phyloP scores from a whole-genome alignment of 164 flowering plant species.

The Tetracentron sinense region DNA sequence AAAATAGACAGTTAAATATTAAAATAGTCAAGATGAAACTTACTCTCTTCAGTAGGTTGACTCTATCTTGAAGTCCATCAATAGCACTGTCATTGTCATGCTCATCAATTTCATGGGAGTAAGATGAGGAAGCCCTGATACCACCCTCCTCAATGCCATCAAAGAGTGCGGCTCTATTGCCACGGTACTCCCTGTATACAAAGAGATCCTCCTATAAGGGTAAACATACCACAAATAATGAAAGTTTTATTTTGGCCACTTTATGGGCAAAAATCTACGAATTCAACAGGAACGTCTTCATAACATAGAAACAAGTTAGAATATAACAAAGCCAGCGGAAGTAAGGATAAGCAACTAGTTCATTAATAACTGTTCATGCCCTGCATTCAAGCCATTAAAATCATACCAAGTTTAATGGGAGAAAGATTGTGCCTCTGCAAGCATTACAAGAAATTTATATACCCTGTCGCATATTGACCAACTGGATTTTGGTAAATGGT shows the following conservation, averaged over 20 bases:
- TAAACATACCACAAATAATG: no score
- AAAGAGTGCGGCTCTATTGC: conserved; percentile 61
- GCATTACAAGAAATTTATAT: no score
- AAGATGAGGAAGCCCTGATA: conserved; percentile 74
- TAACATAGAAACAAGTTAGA: no score
- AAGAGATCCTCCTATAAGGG: conserved; percentile 1
- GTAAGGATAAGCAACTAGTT: no score
- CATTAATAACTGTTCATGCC: no score
- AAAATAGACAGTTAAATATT: not conserved
- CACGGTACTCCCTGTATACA: conserved; percentile 55
- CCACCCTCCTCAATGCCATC: conserved; percentile 98
- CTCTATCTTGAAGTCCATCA: conserved; percentile 73
- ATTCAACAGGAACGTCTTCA: not conserved
- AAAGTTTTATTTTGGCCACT: not conserved
- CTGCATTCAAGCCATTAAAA: no score
- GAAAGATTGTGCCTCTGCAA: no score
- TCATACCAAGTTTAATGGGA: no score
- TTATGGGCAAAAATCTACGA: not conserved
- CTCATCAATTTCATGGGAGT: conserved; percentile 64
- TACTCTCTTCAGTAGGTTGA: conserved; percentile 70
- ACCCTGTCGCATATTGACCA: no score
- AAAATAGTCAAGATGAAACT: conserved; percentile 18
- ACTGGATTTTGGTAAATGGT: no score
- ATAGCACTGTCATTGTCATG: conserved; percentile 73
- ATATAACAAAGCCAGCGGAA: no score